Percentiles rank a stretch among this genome's conserved stretches.
Evolutionary conservation across 2,329 filamentous ascomycete species (phyloP).

Genomic region (Microsporum canis): DNA sequence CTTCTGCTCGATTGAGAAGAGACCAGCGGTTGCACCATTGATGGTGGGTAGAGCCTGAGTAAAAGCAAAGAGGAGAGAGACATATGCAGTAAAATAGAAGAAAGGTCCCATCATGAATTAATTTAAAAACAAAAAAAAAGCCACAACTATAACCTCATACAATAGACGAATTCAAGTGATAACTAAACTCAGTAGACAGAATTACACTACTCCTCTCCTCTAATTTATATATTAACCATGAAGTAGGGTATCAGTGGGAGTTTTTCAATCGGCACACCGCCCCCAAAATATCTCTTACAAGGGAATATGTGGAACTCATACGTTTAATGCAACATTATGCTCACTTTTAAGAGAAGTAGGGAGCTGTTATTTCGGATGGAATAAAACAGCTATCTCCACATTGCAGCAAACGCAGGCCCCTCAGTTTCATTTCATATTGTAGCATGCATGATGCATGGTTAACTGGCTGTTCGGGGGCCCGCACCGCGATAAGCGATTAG

Average conservation of each 20-base stretch:
- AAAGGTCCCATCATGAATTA: not conserved
- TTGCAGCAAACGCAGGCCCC: not conserved
- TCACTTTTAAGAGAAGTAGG: too few species aligned
- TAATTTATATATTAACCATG: not conserved
- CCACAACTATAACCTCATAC: too few species aligned
- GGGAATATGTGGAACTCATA: not conserved
- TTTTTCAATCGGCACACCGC: not conserved
- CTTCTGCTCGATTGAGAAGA: conserved; percentile 6
- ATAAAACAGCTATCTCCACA: not conserved
- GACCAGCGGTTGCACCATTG: not conserved
- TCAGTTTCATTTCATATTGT: not conserved
- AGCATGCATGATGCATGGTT: not conserved
- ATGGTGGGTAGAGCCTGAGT: not conserved
- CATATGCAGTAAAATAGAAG: too few species aligned
- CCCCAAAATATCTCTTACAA: not conserved
- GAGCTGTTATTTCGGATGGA: too few species aligned
- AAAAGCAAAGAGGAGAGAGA: not conserved
- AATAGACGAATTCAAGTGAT: not conserved
- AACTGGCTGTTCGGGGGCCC: not conserved
- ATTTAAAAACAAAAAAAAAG: not conserved
- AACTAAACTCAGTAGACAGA: not conserved
- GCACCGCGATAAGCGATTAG: not conserved
- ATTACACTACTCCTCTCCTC: not conserved
- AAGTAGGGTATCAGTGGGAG: not conserved
- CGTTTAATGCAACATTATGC: not conserved